phyloP scores from a whole-genome alignment of 345 rosid genomes.

The Clarkia xantiana region DNA sequence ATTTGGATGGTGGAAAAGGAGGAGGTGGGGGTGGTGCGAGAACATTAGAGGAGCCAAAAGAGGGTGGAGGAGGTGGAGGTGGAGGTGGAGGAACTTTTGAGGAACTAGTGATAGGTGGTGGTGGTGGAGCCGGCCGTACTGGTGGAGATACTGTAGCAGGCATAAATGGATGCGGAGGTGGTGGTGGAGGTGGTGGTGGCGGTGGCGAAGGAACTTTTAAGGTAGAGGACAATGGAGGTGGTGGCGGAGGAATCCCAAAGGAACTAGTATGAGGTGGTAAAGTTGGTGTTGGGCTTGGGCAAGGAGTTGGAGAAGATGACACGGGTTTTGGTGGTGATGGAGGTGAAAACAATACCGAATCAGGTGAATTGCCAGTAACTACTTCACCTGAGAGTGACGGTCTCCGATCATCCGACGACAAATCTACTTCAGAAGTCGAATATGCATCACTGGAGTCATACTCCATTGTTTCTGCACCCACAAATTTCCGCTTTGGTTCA shows the following conservation, averaged over 20 bases:
- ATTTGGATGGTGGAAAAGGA: too few species aligned
- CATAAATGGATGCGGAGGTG: conserved; percentile 24
- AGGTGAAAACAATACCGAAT: conserved; percentile 13
- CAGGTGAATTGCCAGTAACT: conserved; percentile 15
- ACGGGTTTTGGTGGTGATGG: conserved; percentile 14
- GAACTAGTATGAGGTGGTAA: conserved; percentile 6
- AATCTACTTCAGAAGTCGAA: conserved; percentile 23
- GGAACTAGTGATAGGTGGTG: conserved; percentile 11
- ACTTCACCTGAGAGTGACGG: conserved; percentile 15
- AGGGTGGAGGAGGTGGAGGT: conserved; percentile 12
- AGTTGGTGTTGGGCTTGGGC: conserved; percentile 20
- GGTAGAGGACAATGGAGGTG: conserved; percentile 12
- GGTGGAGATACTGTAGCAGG: conserved; percentile 14
- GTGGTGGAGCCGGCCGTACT: conserved; percentile 15
- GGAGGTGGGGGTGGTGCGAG: conserved; percentile 7
- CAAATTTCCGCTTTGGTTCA: conserved; percentile 14
- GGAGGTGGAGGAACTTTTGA: conserved; percentile 3
- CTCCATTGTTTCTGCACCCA: too few species aligned
- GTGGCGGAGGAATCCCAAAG: conserved; percentile 5
- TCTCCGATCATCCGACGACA: conserved; percentile 18
- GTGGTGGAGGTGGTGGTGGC: conserved; percentile 10
- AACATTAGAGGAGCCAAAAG: background rate
- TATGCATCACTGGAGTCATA: too few species aligned
- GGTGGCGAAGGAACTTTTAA: conserved; percentile 15
- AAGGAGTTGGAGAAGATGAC: conserved; percentile 18